phyloP scores from a whole-genome alignment of 2,329 filamentous ascomycete species.

The Trichocomaceae sp. region DNA sequence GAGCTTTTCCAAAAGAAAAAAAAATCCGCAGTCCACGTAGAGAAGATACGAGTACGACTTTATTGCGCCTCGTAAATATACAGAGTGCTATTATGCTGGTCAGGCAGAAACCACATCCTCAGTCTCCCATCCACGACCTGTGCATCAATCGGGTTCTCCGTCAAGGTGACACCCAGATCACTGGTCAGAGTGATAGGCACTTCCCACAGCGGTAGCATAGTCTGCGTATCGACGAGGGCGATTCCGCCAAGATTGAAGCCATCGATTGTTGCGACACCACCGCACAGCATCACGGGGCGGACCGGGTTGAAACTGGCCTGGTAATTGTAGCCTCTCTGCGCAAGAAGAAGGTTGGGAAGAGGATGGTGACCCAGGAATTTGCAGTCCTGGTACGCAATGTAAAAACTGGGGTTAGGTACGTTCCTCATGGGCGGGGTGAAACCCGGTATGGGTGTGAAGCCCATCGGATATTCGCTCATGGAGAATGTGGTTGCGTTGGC shows the following conservation, averaged over 20 bases:
- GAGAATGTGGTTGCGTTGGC: conserved; percentile 32
- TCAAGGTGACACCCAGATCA: conserved; percentile 35
- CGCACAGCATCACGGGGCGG: conserved; percentile 43
- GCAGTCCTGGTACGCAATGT: conserved; percentile 48
- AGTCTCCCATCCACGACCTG: conserved; percentile 40
- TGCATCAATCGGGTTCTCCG: conserved; percentile 47
- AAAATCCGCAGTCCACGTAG: no score
- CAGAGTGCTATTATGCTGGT: conserved; percentile 42
- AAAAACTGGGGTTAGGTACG: conserved; percentile 38
- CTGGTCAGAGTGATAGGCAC: conserved; percentile 41
- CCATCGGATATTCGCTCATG: conserved; percentile 28
- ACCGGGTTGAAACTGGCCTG: background rate
- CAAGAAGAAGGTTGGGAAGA: conserved; percentile 21
- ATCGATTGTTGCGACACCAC: conserved; percentile 37
- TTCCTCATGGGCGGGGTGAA: conserved; percentile 21
- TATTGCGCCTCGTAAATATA: conserved; percentile 42
- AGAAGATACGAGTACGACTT: background rate
- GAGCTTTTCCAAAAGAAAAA: no score
- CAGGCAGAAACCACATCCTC: conserved; percentile 44
- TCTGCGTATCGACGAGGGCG: conserved; percentile 42
- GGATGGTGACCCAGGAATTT: conserved; percentile 43
- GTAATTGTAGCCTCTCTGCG: background rate
- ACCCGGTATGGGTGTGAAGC: conserved; percentile 15
- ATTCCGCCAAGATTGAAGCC: conserved; percentile 38
- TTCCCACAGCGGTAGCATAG: conserved; percentile 43